Evolutionary conservation across 768 basidiomycete species (phyloP).

Genomic region (Trametes cinnabarina): DNA sequence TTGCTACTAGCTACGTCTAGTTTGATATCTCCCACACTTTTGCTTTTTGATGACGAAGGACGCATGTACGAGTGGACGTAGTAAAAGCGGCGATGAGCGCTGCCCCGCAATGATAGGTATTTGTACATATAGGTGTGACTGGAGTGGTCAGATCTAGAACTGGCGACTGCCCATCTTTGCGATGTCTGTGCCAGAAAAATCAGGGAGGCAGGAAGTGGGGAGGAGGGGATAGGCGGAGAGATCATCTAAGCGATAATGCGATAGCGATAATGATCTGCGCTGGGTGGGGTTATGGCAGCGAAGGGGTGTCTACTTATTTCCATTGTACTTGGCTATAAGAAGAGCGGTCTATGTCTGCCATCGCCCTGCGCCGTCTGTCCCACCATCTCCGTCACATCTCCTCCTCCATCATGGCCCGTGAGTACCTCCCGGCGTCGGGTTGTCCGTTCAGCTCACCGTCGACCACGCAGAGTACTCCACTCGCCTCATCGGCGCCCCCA

Average conservation of each 20-base stretch:
- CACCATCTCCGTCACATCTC: conserved; percentile 64
- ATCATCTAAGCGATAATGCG: conserved; percentile 27
- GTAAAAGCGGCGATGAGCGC: conserved; percentile 6
- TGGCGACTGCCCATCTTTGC: not conserved
- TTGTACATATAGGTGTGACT: not conserved
- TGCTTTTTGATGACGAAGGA: conserved; percentile 8
- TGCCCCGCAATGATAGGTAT: conserved; percentile 4
- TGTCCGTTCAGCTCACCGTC: conserved; percentile 14
- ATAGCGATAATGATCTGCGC: conserved; percentile 20
- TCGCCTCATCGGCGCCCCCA: conserved; percentile 81
- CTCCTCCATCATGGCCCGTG: conserved; percentile 52
- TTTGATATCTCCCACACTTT: not conserved
- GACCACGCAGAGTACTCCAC: conserved; percentile 57
- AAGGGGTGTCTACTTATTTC: too few species aligned
- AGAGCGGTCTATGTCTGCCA: conserved; percentile 20
- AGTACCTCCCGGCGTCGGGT: conserved; percentile 30
- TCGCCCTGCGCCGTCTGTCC: conserved; percentile 48
- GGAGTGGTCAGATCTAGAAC: not conserved
- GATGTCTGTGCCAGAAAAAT: not conserved
- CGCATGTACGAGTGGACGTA: conserved; percentile 19
- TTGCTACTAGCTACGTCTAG: not conserved
- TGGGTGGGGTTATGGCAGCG: too few species aligned
- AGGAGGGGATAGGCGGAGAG: conserved; percentile 5
- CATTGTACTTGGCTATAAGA: conserved; percentile 20
- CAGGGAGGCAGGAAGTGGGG: not conserved